Percentiles rank a stretch among this genome's conserved stretches.
These are phyloP conservation scores for Ustilago tritici DNA, from an alignment of 1,284 basidiomycete genomes.

Conservation along the genomic window DNA sequence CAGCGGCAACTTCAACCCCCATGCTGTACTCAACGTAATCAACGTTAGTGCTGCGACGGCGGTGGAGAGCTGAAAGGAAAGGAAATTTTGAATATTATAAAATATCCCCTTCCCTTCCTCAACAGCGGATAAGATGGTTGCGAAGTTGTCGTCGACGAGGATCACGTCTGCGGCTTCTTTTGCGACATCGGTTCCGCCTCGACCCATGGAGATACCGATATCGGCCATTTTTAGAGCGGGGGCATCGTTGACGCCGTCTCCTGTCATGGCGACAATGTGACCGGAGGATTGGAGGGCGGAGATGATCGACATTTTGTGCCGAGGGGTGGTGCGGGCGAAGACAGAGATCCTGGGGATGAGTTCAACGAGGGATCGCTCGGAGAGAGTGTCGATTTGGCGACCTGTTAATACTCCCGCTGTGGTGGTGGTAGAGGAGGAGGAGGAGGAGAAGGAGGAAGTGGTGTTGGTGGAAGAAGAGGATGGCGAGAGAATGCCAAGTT, in stretches of 20 bases:
- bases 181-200: constrained; percentile 94
- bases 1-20: constrained; percentile 88
- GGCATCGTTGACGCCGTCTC: constrained; percentile 97
- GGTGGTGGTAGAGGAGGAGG: constrained; percentile 38
- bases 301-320: constrained; percentile 97
- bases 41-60: constrained; percentile 93
- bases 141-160: constrained; percentile 96
- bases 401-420: constrained; percentile 78
- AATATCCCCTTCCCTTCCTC: constrained; percentile 98
- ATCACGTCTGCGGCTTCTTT: constrained; percentile 98
- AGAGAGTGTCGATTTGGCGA: constrained; percentile 81
- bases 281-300: constrained; percentile 90
- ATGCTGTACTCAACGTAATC: constrained; percentile 91
- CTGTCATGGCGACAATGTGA: constrained; percentile 95
- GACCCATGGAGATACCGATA: constrained; percentile 97
- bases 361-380: constrained; percentile 82
- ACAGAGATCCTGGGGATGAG: constrained; percentile 84
- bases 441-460: constrained; percentile 10
- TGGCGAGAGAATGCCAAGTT: constrained; percentile 78
- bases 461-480: background rate
- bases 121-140: constrained; percentile 90
- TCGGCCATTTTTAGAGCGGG: constrained; percentile 97
- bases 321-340: constrained; percentile 92
- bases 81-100: constrained; percentile 98
- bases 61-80: constrained; percentile 95